Evolutionary conservation across 129 eudicot genomes (phyloP), one percentile per base, ranked within the genome.

Genomic region (Artemisia argyi): DNA sequence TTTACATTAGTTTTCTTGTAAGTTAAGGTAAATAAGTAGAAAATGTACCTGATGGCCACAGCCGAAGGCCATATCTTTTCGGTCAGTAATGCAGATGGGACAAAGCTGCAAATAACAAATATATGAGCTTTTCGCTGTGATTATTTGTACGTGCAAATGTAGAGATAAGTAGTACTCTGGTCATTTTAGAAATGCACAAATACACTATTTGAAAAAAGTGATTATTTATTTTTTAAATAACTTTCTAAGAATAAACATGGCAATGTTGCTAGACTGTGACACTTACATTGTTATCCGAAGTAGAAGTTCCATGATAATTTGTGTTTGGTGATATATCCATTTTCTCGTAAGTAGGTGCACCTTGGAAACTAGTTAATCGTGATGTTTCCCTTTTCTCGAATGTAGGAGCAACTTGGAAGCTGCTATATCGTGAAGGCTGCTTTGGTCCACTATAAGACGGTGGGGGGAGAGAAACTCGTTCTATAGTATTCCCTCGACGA

Each of bases 21-120:
- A 52, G 57, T 6, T 52, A 52, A 52, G 57, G 57, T 52, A 39
- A 6, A 12, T 39, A 12, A 28, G 47, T 22, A 30, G 28, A 61
- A 20, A 28, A 61, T 6, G 16, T 77, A 94, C 97, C 97, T 88
- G 99, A 73, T 90, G 99, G 14, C 99, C 99, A 56, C 99, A 94
- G 66, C 91, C 93, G 49, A 94, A 90, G 7, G 98, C 98, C 96
- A 94, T 87, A 66, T 90, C 81, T 81, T 81, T 90, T 17, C 78
- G 84, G 61, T 84, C 65, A 1, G 83, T 72, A 63, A 94, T 71
- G 82, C 97, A 94, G 61, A 94, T 88, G 64, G 99, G 97, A 54
- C 96, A 94, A 60, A 88, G 85, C 99, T 94, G 91, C 65, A 67
- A 55, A 61, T 60, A 32, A 68, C 14, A 35, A 26, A 58, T 30